These are phyloP conservation scores for Verticillium tricorpus DNA, from an alignment of 2,329 filamentous ascomycete genomes.

Conservation along the genomic window DNA sequence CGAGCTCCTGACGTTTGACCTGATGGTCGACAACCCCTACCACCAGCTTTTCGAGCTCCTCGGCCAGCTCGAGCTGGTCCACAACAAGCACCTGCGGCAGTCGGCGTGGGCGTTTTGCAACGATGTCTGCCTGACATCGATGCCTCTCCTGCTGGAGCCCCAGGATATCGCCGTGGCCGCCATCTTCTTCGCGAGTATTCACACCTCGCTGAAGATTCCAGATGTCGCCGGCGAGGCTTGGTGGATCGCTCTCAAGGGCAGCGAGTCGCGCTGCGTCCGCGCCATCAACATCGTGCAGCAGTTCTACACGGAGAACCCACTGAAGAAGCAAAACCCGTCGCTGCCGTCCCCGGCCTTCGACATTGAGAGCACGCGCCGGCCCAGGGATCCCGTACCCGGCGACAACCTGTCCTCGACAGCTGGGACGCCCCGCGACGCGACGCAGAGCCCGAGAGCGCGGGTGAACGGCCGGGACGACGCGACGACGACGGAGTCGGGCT, in stretches of 20 bases:
- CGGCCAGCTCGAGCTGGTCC: constrained; percentile 65
- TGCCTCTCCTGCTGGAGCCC: constrained; percentile 77
- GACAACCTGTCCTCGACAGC: constrained; percentile 43
- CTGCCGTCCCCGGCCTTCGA: constrained; percentile 50
- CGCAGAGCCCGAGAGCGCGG: constrained; percentile 26
- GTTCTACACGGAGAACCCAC: constrained; percentile 61
- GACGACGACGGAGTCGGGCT: constrained; percentile 27
- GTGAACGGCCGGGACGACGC: constrained; percentile 34
- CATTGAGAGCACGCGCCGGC: constrained; percentile 51
- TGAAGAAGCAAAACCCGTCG: constrained; percentile 51
- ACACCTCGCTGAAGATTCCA: constrained; percentile 70
- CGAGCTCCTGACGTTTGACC: constrained; percentile 87
- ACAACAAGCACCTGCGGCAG: constrained; percentile 79
- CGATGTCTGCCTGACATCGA: constrained; percentile 77
- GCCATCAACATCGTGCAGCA: constrained; percentile 74
- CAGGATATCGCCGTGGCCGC: constrained; percentile 79
- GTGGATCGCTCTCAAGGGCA: constrained; percentile 78
- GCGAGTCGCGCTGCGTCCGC: constrained; percentile 62
- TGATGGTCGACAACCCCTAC: constrained; percentile 87
- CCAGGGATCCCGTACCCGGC: constrained; percentile 38
- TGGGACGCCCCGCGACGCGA: constrained; percentile 40
- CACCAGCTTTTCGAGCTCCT: constrained; percentile 78
- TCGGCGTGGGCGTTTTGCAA: constrained; percentile 92
- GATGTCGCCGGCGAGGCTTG: constrained; percentile 74
- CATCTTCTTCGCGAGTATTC: constrained; percentile 79